These are phyloP conservation scores for Bathelium albidoporum DNA, from an alignment of 495 filamentous ascomycete genomes.

Conservation along the genomic window DNA sequence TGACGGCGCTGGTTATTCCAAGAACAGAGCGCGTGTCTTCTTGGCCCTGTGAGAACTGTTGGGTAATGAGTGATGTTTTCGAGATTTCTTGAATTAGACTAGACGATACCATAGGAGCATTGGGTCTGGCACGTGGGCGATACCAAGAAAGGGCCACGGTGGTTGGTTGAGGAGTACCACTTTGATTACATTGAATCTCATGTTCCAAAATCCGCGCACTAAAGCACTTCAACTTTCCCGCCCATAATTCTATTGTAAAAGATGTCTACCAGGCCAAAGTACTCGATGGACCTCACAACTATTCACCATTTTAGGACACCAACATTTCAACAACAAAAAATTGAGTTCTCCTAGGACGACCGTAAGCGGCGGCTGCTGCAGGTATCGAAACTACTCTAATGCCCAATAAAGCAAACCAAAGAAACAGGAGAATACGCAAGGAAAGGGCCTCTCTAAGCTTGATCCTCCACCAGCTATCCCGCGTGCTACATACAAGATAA, in stretches of 20 bases:
- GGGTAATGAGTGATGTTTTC: background rate
- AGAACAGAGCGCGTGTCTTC: background rate
- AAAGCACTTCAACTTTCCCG: too few species aligned
- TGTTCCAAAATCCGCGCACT: too few species aligned
- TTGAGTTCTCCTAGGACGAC: background rate
- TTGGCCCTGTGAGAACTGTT: background rate
- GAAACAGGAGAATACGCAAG: background rate
- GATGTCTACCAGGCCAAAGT: too few species aligned
- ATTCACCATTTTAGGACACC: too few species aligned
- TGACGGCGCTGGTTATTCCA: background rate
- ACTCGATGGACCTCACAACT: too few species aligned
- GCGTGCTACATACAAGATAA: background rate
- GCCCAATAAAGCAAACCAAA: background rate
- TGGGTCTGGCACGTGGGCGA: background rate
- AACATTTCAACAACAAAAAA: too few species aligned
- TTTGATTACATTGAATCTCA: too few species aligned
- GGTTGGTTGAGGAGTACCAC: too few species aligned
- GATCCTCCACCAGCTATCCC: background rate
- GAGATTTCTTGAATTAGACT: background rate
- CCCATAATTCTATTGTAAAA: too few species aligned
- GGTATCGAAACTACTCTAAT: background rate
- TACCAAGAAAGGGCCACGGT: background rate
- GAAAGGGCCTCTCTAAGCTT: background rate
- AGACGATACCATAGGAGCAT: conserved; percentile 1
- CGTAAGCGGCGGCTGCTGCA: background rate